Conservation (phyloP, 164 flowering plant genomes). For the Annona squamosa region DNA sequence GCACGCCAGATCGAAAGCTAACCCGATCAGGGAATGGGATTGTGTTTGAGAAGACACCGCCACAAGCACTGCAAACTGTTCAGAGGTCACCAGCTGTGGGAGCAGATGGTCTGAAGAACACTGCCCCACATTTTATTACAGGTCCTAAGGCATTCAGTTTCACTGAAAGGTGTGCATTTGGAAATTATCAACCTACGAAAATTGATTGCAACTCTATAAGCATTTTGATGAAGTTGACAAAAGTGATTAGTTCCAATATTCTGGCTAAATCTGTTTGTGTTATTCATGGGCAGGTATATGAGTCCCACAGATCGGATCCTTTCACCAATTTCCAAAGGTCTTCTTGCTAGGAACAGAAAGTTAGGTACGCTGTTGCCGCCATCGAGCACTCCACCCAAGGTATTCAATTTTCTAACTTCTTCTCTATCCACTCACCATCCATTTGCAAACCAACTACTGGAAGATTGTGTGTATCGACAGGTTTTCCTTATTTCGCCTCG, state of each 20-base stretch:
- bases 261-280: neutral
- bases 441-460: neutral
- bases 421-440: neutral
- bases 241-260: neutral
- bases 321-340: slow-evolving; percentile 68
- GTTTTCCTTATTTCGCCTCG: neutral
- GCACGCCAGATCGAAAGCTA: neutral
- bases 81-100: neutral
- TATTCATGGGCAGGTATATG: slow-evolving; percentile 16
- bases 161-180: slow-evolving; percentile 4
- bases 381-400: slow-evolving; percentile 34
- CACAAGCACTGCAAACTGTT: neutral
- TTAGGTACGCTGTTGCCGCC: slow-evolving; percentile 35
- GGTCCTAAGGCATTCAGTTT: slow-evolving; percentile 1
- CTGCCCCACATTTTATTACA: neutral
- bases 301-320: slow-evolving; percentile 80
- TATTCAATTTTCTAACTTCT: neutral
- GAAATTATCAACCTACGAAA: no score
- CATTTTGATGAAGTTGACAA: no score
- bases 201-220: no score
- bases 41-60: slow-evolving; percentile 1
- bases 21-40: no score
- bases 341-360: slow-evolving; percentile 56
- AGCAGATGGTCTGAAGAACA: neutral
- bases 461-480: neutral